Conservation (phyloP, 2,329 filamentous ascomycete species). For the Elsinoe australis region DNA sequence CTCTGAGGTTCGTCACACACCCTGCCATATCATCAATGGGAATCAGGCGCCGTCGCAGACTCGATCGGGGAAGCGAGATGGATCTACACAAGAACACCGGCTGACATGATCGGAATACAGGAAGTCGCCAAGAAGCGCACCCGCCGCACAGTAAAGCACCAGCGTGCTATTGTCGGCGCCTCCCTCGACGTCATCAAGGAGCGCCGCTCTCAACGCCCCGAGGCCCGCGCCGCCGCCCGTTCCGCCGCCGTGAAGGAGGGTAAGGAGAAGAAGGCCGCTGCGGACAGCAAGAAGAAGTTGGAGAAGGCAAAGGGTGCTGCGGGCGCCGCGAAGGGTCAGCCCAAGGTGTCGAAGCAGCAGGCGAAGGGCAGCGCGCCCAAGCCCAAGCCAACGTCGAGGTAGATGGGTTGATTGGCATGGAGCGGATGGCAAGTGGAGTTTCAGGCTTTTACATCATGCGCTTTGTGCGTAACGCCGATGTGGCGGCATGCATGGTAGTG, state of each 20-base stretch:
- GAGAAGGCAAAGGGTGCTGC: conserved; percentile 96
- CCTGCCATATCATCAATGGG: no score
- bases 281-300: conserved; percentile 89
- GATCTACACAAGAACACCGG: no score
- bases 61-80: no score
- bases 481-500: background rate
- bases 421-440: background rate
- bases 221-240: conserved; percentile 89
- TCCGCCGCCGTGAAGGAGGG: conserved; percentile 86
- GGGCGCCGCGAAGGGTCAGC: conserved; percentile 65
- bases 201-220: conserved; percentile 87
- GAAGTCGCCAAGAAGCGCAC: conserved; percentile 99
- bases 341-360: conserved; percentile 83
- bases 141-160: conserved; percentile 94
- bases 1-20: conserved; percentile 77
- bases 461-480: background rate
- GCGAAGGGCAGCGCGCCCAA: conserved; percentile 64
- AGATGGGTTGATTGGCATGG: background rate
- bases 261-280: conserved; percentile 95
- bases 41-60: no score
- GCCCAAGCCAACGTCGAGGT: conserved; percentile 14
- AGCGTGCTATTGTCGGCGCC: conserved; percentile 98
- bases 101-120: conserved; percentile 47
- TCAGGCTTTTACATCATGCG: background rate
- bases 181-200: conserved; percentile 99